Evolutionary conservation across 176 grass and related monocot species (phyloP), one percentile per base, ranked within the genome.

Genomic region (Thinopyrum elongatum): DNA sequence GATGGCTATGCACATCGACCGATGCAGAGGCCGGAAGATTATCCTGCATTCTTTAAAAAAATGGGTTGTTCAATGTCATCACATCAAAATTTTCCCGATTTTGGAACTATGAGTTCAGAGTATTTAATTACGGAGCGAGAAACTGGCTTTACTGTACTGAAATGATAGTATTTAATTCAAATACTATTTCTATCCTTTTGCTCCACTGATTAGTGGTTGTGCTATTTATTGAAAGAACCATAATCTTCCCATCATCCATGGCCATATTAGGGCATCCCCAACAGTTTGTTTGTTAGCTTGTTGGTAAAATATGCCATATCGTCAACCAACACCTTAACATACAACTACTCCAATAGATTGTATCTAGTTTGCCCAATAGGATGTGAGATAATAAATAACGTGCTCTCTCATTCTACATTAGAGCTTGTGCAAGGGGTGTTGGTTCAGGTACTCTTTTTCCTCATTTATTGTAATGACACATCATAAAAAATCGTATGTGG

Each of bases 221-320:
- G 42, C 2, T 49, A 71, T 60, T 70, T 73, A 72, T 73, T 80
- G 15, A 26, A 80, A 41, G 8, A 86, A 86, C 22, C 47, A 72
- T 31, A 39, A 39, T 36, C 17, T 60, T 80, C 14, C 65, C 30
- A 41, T 57, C n/a, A n/a, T 72, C 27, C 39, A 80, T 17, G 19
- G 19, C 29, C 47, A 47, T 35, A 85, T 85, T 85, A 65, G n/a
- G n/a, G n/a, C n/a, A n/a, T n/a, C n/a, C n/a, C n/a, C n/a, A n/a
- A n/a, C n/a, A n/a, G n/a, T n/a, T n/a, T n/a, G n/a, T n/a, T n/a
- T n/a, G n/a, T n/a, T n/a, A n/a, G n/a, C n/a, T n/a, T n/a, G n/a
- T n/a, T n/a, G n/a, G n/a, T n/a, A n/a, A n/a, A n/a, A n/a, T n/a
- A n/a, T n/a, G n/a, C n/a, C n/a, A n/a, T n/a, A n/a, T n/a, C n/a